phyloP scores from a whole-genome alignment of 257 asterid genomes.

The Datura wrightii region DNA sequence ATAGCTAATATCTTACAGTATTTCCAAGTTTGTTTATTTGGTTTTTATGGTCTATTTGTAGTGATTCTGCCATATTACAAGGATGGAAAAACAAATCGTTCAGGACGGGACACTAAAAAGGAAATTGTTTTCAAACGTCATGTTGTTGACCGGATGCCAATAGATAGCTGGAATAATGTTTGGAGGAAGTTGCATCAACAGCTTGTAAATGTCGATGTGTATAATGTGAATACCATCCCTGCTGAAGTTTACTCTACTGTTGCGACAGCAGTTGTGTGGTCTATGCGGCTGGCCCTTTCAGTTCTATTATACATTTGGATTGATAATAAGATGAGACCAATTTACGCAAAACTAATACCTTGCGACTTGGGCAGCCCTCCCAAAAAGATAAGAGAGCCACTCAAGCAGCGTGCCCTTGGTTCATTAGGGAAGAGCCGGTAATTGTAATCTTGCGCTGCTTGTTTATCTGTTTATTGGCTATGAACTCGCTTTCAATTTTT shows the following conservation, averaged over 20 bases:
- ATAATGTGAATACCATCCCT: slow-evolving; percentile 71
- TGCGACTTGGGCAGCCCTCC: slow-evolving; percentile 91
- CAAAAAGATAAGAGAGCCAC: slow-evolving; percentile 63
- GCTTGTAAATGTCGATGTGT: slow-evolving; percentile 88
- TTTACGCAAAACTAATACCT: slow-evolving; percentile 84
- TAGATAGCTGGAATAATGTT: slow-evolving; percentile 97
- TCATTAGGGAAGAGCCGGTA: slow-evolving; percentile 97
- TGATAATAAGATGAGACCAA: slow-evolving; percentile 84
- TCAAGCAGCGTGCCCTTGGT: slow-evolving; percentile 71
- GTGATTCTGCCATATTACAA: slow-evolving; percentile 90
- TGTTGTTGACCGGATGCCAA: slow-evolving; percentile 87
- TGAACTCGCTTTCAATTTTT: slow-evolving; percentile 11
- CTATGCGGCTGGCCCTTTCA: slow-evolving; percentile 95
- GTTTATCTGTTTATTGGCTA: slow-evolving; percentile 24
- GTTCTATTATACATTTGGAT: slow-evolving; percentile 82
- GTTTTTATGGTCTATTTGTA: slow-evolving; percentile 43
- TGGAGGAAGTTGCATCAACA: slow-evolving; percentile 97
- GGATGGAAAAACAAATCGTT: slow-evolving; percentile 55
- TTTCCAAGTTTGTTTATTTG: slow-evolving; percentile 14
- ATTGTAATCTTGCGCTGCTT: slow-evolving; percentile 38
- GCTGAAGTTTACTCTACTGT: slow-evolving; percentile 82
- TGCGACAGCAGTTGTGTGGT: slow-evolving; percentile 94
- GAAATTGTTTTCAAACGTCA: slow-evolving; percentile 84
- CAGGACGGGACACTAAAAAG: slow-evolving; percentile 51
- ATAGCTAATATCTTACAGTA: background rate